These are phyloP conservation scores for Diaporthe longicolla DNA, from an alignment of 2,329 filamentous ascomycete species.

Conservation along the genomic window DNA sequence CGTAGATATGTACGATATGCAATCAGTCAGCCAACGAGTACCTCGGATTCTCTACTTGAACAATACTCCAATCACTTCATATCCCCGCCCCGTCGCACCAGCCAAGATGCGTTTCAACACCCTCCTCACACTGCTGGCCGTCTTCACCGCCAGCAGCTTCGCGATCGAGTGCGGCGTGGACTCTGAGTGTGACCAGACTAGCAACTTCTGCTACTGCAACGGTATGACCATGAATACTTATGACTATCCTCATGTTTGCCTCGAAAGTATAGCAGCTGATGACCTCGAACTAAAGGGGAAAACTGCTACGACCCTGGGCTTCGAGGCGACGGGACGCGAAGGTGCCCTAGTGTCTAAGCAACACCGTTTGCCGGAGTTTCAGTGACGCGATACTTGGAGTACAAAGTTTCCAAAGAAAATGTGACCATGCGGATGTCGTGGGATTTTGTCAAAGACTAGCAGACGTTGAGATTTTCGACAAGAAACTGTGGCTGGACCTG, in stretches of 20 bases:
- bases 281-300: background rate
- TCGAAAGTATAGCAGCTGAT: background rate
- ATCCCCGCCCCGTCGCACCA: background rate
- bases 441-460: background rate
- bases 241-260: background rate
- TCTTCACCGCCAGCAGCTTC: background rate
- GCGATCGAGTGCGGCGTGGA: background rate
- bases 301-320: background rate
- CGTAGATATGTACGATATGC: too few relatives aligned
- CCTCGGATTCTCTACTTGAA: too few relatives aligned
- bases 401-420: background rate
- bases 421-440: background rate
- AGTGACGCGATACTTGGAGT: background rate
- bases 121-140: background rate
- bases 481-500: background rate
- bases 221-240: background rate
- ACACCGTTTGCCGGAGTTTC: background rate
- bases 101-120: background rate
- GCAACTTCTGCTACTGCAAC: background rate
- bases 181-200: background rate
- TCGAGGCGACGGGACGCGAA: background rate
- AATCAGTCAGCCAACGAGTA: too few relatives aligned
- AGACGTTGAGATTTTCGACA: background rate
- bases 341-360: background rate
- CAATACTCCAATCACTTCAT: background rate